phyloP scores from a whole-genome alignment of 1,284 basidiomycete genomes.

The Volvariella volvacea region DNA sequence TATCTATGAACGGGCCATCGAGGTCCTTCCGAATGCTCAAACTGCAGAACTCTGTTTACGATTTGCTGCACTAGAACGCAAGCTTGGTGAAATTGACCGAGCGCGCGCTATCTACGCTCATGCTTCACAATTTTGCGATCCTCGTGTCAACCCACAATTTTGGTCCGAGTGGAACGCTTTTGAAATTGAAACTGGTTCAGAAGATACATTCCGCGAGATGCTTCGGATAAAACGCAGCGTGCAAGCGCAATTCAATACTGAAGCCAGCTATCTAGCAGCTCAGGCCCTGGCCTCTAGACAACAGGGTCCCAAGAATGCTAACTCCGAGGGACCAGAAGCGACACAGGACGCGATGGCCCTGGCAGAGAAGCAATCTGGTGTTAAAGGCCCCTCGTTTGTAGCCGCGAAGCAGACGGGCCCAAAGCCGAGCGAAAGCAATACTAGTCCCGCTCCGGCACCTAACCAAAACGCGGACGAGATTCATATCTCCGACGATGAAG shows the following conservation, averaged over 20 bases:
- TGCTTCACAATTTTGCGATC: constrained; percentile 98
- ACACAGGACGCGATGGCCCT: constrained; percentile 67
- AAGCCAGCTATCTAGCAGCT: constrained; percentile 83
- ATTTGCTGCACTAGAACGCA: constrained; percentile 94
- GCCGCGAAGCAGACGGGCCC: constrained; percentile 46
- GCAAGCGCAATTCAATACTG: constrained; percentile 98
- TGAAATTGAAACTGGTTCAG: constrained; percentile 96
- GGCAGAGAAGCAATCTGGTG: constrained; percentile 46
- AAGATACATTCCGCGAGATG: constrained; percentile 99
- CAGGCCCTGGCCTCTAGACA: constrained; percentile 67
- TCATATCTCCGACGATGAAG: constrained; percentile 79
- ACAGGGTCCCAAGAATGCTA: constrained; percentile 38
- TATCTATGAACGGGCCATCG: constrained; percentile 96
- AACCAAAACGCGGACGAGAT: constrained; percentile 69
- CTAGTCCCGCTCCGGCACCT: constrained; percentile 21
- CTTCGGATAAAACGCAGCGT: constrained; percentile 96
- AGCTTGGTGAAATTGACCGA: constrained; percentile 97
- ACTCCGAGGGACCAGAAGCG: constrained; percentile 29
- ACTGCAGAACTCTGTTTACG: constrained; percentile 98
- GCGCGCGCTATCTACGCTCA: constrained; percentile 96
- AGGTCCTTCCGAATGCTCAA: constrained; percentile 86
- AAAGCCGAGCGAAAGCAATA: constrained; percentile 19
- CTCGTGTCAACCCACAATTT: constrained; percentile 83
- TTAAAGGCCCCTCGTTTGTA: constrained; percentile 57
- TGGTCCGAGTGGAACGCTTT: constrained; percentile 97